These are phyloP conservation scores for Beauveria scarabaeidicola DNA, from an alignment of 2,329 filamentous ascomycete species.

Conservation along the genomic window DNA sequence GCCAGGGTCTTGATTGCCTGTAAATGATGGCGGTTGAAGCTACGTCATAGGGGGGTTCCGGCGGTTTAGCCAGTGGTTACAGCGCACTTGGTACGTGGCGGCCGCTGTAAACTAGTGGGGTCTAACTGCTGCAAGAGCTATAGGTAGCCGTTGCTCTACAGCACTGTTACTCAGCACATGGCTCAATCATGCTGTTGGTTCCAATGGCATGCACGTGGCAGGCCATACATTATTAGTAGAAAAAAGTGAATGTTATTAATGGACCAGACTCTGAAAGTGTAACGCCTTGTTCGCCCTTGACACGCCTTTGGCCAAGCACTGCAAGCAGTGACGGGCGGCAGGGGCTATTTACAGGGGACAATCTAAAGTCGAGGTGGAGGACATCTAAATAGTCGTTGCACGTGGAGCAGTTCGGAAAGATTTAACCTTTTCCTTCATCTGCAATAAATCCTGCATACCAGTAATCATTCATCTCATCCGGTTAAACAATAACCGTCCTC, in stretches of 20 bases:
- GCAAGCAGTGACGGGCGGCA: too few relatives aligned
- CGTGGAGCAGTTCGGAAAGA: neutral
- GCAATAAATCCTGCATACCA: neutral
- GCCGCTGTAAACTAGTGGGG: neutral
- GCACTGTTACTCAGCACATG: too few relatives aligned
- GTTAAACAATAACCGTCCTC: neutral
- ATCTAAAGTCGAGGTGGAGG: too few relatives aligned
- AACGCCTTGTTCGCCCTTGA: too few relatives aligned
- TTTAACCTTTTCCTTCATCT: neutral
- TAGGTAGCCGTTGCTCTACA: neutral
- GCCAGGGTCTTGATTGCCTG: neutral
- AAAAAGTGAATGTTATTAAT: too few relatives aligned
- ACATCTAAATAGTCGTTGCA: too few relatives aligned
- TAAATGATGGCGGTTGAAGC: neutral
- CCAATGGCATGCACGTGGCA: too few relatives aligned
- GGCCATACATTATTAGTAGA: too few relatives aligned
- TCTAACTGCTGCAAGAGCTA: neutral
- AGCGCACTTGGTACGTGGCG: neutral
- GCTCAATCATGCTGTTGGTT: too few relatives aligned
- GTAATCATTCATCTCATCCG: neutral
- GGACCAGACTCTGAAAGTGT: too few relatives aligned
- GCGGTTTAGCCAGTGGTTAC: neutral
- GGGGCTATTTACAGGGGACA: too few relatives aligned
- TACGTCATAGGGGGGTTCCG: neutral
- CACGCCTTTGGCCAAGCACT: too few relatives aligned